phyloP scores from a whole-genome alignment of 1,139 yeast species.

The Candida tropicalis region DNA sequence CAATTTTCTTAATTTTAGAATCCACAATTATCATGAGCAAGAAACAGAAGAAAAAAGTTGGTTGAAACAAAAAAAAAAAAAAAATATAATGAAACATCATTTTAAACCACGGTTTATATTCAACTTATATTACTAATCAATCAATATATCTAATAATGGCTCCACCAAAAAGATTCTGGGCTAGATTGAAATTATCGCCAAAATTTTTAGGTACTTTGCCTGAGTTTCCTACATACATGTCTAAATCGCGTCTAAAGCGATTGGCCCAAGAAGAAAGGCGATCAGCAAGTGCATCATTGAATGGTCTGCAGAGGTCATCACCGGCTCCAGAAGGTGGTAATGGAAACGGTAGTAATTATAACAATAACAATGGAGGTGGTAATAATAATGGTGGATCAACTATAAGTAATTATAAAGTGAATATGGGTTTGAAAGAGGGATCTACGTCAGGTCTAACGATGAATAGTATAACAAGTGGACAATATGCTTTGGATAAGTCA shows the following conservation, averaged over 20 bases:
- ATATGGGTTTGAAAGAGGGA: constrained; percentile 44
- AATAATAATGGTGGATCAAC: constrained; percentile 16
- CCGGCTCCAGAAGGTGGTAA: constrained; percentile 17
- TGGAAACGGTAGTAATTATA: background rate
- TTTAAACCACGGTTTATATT: constrained; percentile 7
- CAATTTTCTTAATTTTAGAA: too few relatives aligned
- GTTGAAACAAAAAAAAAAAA: background rate
- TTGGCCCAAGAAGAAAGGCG: constrained; percentile 32
- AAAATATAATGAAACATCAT: background rate
- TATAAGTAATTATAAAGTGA: constrained; percentile 32
- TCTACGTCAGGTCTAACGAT: constrained; percentile 47
- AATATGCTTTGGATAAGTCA: constrained; percentile 44
- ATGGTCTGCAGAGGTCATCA: constrained; percentile 18
- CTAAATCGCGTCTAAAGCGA: constrained; percentile 35
- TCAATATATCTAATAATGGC: constrained; percentile 24
- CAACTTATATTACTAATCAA: background rate
- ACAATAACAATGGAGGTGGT: background rate
- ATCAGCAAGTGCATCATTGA: constrained; percentile 18
- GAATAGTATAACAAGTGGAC: constrained; percentile 34
- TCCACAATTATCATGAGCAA: too few relatives aligned
- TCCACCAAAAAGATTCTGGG: constrained; percentile 37
- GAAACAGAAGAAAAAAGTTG: too few relatives aligned
- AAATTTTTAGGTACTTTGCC: constrained; percentile 38
- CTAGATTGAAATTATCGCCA: constrained; percentile 34
- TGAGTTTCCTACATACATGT: constrained; percentile 31